phyloP scores from a whole-genome alignment of 352 stramenopile species.

The Globisporangium splendens region DNA sequence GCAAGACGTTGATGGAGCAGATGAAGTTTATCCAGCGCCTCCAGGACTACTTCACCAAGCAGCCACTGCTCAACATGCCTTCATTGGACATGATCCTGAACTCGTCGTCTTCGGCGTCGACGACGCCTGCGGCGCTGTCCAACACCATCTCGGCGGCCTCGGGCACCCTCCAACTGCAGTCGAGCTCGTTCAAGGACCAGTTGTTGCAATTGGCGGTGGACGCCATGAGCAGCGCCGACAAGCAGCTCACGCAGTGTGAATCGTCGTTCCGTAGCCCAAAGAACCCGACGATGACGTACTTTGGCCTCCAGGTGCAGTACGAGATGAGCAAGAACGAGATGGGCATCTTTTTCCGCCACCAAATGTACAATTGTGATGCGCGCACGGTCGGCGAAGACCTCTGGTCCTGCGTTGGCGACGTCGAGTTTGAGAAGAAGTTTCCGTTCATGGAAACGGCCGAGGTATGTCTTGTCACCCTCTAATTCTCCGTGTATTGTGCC shows the following conservation, averaged over 20 bases:
- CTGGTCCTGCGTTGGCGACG: constrained; percentile 73
- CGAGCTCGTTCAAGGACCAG: constrained; percentile 78
- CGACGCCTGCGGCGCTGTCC: constrained; percentile 52
- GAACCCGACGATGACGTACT: constrained; percentile 88
- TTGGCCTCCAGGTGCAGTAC: constrained; percentile 85
- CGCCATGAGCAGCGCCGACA: constrained; percentile 51
- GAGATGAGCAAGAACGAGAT: constrained; percentile 86
- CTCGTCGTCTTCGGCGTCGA: constrained; percentile 58
- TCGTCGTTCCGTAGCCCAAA: constrained; percentile 75
- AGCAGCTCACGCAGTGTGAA: constrained; percentile 71
- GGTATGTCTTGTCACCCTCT: constrained; percentile 9
- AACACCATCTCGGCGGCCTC: constrained; percentile 62
- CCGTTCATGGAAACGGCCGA: constrained; percentile 75
- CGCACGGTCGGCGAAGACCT: constrained; percentile 67
- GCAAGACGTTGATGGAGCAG: constrained; percentile 88
- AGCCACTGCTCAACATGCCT: constrained; percentile 87
- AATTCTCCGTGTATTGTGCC: neutral
- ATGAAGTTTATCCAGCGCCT: constrained; percentile 91
- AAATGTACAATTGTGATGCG: constrained; percentile 78
- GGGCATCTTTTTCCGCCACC: constrained; percentile 84
- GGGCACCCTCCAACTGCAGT: constrained; percentile 66
- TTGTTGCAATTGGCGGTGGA: constrained; percentile 63
- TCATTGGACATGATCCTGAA: constrained; percentile 85
- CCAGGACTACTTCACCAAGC: constrained; percentile 90
- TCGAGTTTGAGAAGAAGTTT: constrained; percentile 78